phyloP scores from a whole-genome alignment of 306 rosid species.

The Quercus glauca region DNA sequence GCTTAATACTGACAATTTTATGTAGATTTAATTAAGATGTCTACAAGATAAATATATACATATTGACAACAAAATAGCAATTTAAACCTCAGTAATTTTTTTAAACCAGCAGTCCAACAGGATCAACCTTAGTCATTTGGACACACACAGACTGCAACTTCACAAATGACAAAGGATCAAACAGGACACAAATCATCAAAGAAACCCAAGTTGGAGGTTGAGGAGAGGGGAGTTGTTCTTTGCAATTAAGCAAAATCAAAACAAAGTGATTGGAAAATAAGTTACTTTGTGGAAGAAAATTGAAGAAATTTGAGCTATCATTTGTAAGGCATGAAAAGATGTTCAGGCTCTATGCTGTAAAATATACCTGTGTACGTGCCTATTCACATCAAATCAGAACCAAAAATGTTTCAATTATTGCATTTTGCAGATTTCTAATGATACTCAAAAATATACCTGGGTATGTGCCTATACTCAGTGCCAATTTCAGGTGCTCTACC shows the following conservation, averaged over 20 bases:
- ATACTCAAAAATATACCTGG: conserved; percentile 15
- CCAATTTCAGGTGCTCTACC: no score
- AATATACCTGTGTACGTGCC: conserved; percentile 23
- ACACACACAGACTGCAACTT: no score
- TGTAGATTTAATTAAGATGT: no score
- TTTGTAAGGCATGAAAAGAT: neutral
- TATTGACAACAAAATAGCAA: no score
- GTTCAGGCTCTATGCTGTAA: conserved; percentile 16
- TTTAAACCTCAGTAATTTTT: no score
- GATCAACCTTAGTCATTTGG: no score
- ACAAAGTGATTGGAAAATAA: neutral
- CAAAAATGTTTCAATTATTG: conserved; percentile 19
- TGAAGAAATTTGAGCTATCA: neutral
- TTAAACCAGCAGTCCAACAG: no score
- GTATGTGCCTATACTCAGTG: no score
- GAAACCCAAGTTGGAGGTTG: neutral
- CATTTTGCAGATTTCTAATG: conserved; percentile 29
- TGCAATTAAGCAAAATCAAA: neutral
- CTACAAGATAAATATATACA: no score
- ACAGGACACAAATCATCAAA: no score
- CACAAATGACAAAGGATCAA: no score
- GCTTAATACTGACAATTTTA: neutral
- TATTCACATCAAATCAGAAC: conserved; percentile 16
- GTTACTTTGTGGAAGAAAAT: neutral
- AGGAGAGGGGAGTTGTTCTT: neutral